Conservation (phyloP, 2,329 filamentous ascomycete species). For the Amylocarpus encephaloides region DNA sequence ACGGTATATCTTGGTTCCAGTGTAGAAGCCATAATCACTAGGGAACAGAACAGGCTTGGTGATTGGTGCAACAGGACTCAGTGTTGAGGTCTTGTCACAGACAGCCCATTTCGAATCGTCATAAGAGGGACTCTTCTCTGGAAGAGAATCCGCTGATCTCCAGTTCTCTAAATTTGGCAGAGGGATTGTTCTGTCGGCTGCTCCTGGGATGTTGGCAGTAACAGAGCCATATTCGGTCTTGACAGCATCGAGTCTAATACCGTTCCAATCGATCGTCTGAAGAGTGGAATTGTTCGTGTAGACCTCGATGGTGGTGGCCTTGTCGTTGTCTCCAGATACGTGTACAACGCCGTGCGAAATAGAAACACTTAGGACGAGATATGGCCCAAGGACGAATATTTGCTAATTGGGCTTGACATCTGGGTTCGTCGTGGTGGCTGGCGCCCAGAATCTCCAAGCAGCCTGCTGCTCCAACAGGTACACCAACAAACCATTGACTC, state of each 20-base stretch:
- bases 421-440: constrained; percentile 41
- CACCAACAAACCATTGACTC: constrained; percentile 43
- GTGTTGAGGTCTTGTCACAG: constrained; percentile 43
- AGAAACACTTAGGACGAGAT: constrained; percentile 38
- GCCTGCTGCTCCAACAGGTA: constrained; percentile 47
- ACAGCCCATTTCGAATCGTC: constrained; percentile 46
- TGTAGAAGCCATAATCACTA: constrained; percentile 48
- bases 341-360: constrained; percentile 32
- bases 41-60: constrained; percentile 48
- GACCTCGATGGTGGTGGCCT: constrained; percentile 37
- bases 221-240: constrained; percentile 41
- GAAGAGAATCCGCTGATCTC: constrained; percentile 44
- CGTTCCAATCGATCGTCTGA: constrained; percentile 42
- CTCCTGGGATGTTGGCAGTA: constrained; percentile 35
- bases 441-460: constrained; percentile 52
- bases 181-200: constrained; percentile 34
- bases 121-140: constrained; percentile 40
- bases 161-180: constrained; percentile 42
- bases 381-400: constrained; percentile 39
- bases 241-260: constrained; percentile 32
- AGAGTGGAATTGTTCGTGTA: constrained; percentile 36
- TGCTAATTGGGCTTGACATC: constrained; percentile 40
- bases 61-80: constrained; percentile 40
- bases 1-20: constrained; percentile 46
- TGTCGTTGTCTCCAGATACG: constrained; percentile 37